These are phyloP conservation scores for Rubroboletus satanas DNA, from an alignment of 768 basidiomycete species.

Conservation along the genomic window DNA sequence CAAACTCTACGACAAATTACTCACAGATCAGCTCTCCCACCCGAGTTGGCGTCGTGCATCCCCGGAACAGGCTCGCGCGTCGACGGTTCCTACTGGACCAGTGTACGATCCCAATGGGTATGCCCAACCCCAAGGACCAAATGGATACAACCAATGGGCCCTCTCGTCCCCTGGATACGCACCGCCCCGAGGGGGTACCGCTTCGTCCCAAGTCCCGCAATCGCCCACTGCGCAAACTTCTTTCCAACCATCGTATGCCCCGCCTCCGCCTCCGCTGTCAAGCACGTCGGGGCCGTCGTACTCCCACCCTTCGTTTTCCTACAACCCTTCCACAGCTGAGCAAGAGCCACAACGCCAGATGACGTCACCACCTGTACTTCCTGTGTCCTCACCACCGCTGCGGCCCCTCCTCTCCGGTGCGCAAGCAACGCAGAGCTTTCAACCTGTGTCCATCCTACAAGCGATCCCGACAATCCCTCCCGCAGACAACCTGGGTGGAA, in stretches of 20 bases:
- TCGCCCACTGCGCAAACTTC: constrained; percentile 26
- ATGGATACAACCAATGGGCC: constrained; percentile 34
- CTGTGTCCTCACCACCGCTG: constrained; percentile 5
- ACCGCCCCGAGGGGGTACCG: constrained; percentile 18
- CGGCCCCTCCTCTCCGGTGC: constrained; percentile 11
- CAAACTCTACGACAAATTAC: constrained; percentile 82
- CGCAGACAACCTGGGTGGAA: neutral
- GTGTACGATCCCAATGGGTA: constrained; percentile 27
- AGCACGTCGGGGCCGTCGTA: constrained; percentile 15
- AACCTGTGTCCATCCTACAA: constrained; percentile 22
- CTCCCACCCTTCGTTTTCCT: constrained; percentile 11
- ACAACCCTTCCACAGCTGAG: constrained; percentile 6
- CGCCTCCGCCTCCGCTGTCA: constrained; percentile 18
- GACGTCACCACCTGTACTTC: constrained; percentile 8
- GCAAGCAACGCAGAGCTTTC: constrained; percentile 16
- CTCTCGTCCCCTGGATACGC: constrained; percentile 19
- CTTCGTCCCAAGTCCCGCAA: constrained; percentile 25
- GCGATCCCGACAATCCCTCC: constrained; percentile 3
- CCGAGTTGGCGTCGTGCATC: constrained; percentile 54
- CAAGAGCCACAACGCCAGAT: constrained; percentile 13
- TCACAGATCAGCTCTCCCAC: constrained; percentile 77
- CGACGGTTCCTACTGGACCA: constrained; percentile 28
- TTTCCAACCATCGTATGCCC: constrained; percentile 29
- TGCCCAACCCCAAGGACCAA: constrained; percentile 25
- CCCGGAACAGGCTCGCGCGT: constrained; percentile 15